Evolutionary conservation across 208 protist species (phyloP).

Genomic region (Leishmania aethiopica): DNA sequence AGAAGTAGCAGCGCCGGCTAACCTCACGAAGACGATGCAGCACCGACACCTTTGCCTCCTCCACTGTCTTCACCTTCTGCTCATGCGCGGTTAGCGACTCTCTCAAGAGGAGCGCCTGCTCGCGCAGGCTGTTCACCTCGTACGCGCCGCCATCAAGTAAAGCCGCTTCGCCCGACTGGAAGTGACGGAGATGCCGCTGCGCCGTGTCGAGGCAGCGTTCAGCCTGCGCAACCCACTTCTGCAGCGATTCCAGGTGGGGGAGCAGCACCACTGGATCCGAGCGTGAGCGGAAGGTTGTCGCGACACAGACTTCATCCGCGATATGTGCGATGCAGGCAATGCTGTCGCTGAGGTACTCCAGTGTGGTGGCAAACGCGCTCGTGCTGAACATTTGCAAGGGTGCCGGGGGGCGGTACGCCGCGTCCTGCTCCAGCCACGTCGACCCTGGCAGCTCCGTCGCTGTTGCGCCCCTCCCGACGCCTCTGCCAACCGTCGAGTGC

Average conservation of each 20-base stretch:
- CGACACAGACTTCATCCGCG: conserved; percentile 72
- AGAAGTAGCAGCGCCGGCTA: conserved; percentile 45
- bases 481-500: not conserved
- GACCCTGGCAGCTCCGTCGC: not conserved
- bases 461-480: not conserved
- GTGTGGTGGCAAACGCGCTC: conserved; percentile 49
- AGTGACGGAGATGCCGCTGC: conserved; percentile 63
- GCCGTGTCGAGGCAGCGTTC: conserved; percentile 38
- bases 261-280: conserved; percentile 40
- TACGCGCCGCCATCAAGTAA: conserved; percentile 54
- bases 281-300: conserved; percentile 48
- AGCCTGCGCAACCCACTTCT: conserved; percentile 44
- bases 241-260: conserved; percentile 41
- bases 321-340: conserved; percentile 45
- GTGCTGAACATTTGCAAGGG: conserved; percentile 63
- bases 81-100: conserved; percentile 72
- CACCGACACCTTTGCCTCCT: conserved; percentile 51
- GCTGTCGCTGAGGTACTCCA: conserved; percentile 60
- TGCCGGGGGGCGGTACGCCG: conserved; percentile 28
- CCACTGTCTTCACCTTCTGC: conserved; percentile 56
- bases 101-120: conserved; percentile 74
- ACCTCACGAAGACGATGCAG: conserved; percentile 40
- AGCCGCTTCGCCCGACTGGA: conserved; percentile 65
- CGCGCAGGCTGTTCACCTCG: conserved; percentile 73
- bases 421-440: conserved; percentile 21